Evolutionary conservation across 208 protist genomes (phyloP), one percentile per base, ranked within the genome.

Genomic region (Wallacemonas sp.): DNA sequence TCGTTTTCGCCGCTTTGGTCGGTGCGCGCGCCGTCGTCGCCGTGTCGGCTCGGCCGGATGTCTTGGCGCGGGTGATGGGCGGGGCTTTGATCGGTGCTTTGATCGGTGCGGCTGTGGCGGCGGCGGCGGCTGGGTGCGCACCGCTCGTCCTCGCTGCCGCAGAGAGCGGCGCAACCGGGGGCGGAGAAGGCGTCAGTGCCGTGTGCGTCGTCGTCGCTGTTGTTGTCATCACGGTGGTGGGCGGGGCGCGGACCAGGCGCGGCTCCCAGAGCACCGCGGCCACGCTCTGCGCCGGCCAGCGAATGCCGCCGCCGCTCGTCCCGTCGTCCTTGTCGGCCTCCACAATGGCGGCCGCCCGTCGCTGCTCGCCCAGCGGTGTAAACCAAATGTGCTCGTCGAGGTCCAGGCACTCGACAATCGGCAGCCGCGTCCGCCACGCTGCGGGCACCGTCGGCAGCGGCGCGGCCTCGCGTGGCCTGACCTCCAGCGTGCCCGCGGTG

Each of bases 351-450:
- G 29, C 67, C 1, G 45, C 45, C 16, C 68, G 57, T 3, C 41
- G 33, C 54, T 67, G 61, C 50, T 61, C 48, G 5, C 68, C 68
- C 0, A 57, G 50, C n/a, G 68, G 68, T 2, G 28, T 36, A 41
- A 74, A 74, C 68, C 68, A 74, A 18, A 52, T 33, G 10, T 31
- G 5, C 8, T 49, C 20, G 22, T 31, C 52, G 12, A 74, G 23
- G 49, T 62, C 20, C 8, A 61, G 55, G 52, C 68, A 74, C 61
- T 74, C 68, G 44, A 74, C 52, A 5, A 74, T 22, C 18, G 68
- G 67, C 11, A 57, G 7, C 2, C 20, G 57, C 33, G 57, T 57
- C 16, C 67, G 57, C 67, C 67, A 72, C 49, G 36, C 28, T 1
- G 52, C 57, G 20, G 66, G 66, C 33, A 52, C 42, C 23, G 38